phyloP scores from a whole-genome alignment of 2,329 filamentous ascomycete genomes.

The Botrytis sinoallii region DNA sequence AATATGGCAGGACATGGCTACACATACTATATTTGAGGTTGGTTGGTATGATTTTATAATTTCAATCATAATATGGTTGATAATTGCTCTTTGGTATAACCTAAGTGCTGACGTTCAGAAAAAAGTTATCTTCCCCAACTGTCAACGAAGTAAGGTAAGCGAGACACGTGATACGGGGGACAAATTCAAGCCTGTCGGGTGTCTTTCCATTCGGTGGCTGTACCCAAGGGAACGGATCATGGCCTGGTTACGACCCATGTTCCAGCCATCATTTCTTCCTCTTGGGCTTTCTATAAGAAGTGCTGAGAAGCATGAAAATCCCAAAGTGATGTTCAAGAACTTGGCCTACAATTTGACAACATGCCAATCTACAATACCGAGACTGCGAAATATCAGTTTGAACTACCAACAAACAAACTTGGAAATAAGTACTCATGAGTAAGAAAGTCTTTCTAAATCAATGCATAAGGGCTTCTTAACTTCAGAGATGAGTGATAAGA shows the following conservation, averaged over 20 bases:
- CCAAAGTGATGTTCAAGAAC: background rate
- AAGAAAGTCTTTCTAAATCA: rapidly evolving
- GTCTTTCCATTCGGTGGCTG: background rate
- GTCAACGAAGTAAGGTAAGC: background rate
- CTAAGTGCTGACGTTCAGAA: background rate
- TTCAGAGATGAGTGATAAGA: background rate
- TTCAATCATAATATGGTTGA: background rate
- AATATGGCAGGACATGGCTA: background rate
- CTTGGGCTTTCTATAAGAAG: background rate
- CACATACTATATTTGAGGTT: background rate
- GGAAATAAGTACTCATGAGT: background rate
- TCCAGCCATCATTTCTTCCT: background rate
- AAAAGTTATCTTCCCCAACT: background rate
- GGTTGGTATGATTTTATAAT: background rate
- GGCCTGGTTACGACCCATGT: background rate
- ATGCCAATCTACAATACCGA: background rate
- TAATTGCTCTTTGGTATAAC: background rate
- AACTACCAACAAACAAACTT: background rate
- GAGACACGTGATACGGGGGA: slow-evolving; percentile 2
- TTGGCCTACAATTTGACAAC: background rate
- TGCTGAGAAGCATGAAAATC: background rate
- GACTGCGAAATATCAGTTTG: background rate
- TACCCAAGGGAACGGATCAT: background rate
- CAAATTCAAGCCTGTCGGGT: background rate
- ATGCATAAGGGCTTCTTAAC: background rate